Base-by-base conservation (phyloP, 2,329 filamentous ascomycete genomes). In the Microdochium trichocladiopsis region DNA sequence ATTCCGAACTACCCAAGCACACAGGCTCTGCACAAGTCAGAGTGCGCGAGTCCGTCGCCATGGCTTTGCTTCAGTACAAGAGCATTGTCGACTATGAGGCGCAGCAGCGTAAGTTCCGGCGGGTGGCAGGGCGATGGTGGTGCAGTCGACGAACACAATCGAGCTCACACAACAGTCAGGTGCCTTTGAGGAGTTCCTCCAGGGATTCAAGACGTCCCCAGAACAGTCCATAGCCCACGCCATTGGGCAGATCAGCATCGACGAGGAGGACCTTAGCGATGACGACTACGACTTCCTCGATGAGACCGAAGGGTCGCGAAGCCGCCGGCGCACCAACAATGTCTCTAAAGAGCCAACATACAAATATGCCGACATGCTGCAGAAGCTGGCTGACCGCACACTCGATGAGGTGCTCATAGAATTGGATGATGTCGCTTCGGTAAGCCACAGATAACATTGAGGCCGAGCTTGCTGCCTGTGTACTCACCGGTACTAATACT, bases 211-310 rank as follows among this genome's bases (percentile, higher is more conserved):
- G 75, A 86, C 86, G 52, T 85, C 78, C 65, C 87, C 75, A 52
- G 83, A 78, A 69, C 80, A 78, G 54, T 81, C 86, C 54, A 84
- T 95, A 59, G 84, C 89, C 37, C 86, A 92, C 66, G 91, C 91
- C 47, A 80, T 99, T 48, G 84, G 90, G 60, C 84, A 87, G 59
- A 83, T 99, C 62, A 88, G 88, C 64, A 88, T 99, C 58, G 87
- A 91, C 67, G 92, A 90, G 64, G 87, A 95, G 71, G 88, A 87
- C 60, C 79, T 89, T 43, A 91, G 87, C 69, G 92, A 96, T 63
- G 90, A 96, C 63, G 90, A 96, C 68, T 45, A 45, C 18, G 91
- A 96, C 63, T 89, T 95, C 65, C 90, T 95, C 84, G 90, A 95
- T 66, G 87, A 92, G 61, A 81, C 84, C 56, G 86, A 89, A 56